phyloP scores from a whole-genome alignment of 768 basidiomycete genomes.

The Mycena rosella region DNA sequence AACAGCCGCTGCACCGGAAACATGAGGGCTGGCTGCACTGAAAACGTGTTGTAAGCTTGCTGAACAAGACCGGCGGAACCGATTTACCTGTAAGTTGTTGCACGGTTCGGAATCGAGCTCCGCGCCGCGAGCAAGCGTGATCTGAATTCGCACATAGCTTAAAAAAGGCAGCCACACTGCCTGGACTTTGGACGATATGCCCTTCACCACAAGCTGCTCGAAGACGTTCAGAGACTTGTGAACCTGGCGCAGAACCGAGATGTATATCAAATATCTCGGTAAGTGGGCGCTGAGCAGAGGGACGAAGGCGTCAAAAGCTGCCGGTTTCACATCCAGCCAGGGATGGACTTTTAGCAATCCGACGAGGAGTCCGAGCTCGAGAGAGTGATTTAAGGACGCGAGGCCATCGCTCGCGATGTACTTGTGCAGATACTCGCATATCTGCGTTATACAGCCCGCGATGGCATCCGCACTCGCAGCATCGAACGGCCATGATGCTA shows the following conservation, averaged over 20 bases:
- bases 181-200: background rate
- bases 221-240: conserved; percentile 8
- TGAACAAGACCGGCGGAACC: background rate
- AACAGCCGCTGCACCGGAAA: conserved; percentile 21
- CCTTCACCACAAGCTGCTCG: background rate
- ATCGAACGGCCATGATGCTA: conserved; percentile 14
- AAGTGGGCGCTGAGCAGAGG: conserved; percentile 6
- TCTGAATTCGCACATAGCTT: background rate
- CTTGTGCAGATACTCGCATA: conserved; percentile 17
- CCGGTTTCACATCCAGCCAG: conserved; percentile 4
- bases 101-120: conserved; percentile 2
- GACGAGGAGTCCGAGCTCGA: conserved; percentile 19
- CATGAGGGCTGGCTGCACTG: conserved; percentile 1
- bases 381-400: background rate
- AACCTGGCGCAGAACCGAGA: conserved; percentile 26
- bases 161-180: conserved; percentile 10
- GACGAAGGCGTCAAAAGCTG: background rate
- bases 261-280: conserved; percentile 24
- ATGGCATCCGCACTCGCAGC: conserved; percentile 2
- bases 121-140: background rate
- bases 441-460: background rate
- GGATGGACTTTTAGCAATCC: conserved; percentile 19
- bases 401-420: conserved; percentile 13
- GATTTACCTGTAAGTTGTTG: background rate
- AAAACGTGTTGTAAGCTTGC: background rate